Evolutionary conservation across 306 rosid genomes (phyloP).

Genomic region (Senna siamea): DNA sequence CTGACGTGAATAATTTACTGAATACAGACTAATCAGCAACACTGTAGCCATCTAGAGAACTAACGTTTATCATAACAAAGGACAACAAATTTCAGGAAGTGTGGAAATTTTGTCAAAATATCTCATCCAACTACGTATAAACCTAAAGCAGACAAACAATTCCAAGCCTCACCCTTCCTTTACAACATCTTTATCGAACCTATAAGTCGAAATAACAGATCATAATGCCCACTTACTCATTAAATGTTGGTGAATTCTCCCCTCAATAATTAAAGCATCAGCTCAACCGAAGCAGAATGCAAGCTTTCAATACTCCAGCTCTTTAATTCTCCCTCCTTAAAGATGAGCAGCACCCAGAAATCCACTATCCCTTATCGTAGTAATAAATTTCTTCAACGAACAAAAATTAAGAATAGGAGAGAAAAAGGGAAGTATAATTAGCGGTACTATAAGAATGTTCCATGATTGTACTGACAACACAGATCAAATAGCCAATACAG

Average conservation of each 20-base stretch:
- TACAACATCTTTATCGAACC: background rate
- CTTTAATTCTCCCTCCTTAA: background rate
- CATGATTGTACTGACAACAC: constrained; percentile 20
- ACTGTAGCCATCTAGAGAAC: background rate
- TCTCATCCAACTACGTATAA: constrained; percentile 23
- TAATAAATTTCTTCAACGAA: background rate
- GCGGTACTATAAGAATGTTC: constrained; percentile 12
- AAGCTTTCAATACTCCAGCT: background rate
- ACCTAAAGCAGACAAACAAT: constrained; percentile 17
- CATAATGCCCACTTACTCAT: background rate
- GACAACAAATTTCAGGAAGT: constrained; percentile 6
- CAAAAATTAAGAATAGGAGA: background rate
- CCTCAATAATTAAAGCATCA: background rate
- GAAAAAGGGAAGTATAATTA: background rate
- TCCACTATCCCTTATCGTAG: constrained; percentile 15
- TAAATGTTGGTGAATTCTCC: no score
- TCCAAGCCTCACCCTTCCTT: constrained; percentile 11
- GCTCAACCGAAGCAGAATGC: constrained; percentile 9
- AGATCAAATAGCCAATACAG: constrained; percentile 16
- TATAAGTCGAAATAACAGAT: background rate
- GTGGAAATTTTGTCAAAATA: constrained; percentile 11
- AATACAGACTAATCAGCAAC: constrained; percentile 25
- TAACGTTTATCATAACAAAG: background rate
- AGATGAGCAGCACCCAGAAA: constrained; percentile 9
- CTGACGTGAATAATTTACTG: constrained; percentile 7